Evolutionary conservation across 768 basidiomycete genomes (phyloP), one percentile per base, ranked within the genome.

Genomic region (Exsudoporus frostii): DNA sequence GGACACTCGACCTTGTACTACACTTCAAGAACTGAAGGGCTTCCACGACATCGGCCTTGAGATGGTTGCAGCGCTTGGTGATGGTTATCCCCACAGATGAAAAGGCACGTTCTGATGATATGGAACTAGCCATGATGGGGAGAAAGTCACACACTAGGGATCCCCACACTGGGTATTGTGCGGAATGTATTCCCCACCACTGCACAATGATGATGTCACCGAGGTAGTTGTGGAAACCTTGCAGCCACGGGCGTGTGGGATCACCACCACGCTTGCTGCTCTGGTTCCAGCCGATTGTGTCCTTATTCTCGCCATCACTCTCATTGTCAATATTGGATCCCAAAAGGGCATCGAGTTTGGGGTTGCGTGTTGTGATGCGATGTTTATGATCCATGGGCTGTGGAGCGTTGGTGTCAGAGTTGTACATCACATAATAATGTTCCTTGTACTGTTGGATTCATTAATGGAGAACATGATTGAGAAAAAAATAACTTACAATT

Each of bases 211-310:
- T n/a, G n/a, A n/a, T n/a, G n/a, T n/a, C n/a, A n/a, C n/a, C n/a
- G 51, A 56, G 51, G 32, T 56, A 56, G 25, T 53, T 19, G 19
- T 56, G 51, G 30, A 56, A 56, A 8, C 47, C 48, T 17, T 54
- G 47, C 0, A 48, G 51, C 51, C 55, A 56, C 1, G 38, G 55
- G 8, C 7, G 0, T 29, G 36, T 24, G 19, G 45, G 46, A 44
- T 56, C 41, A 4, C 25, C 27, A 36, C 32, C 13, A 43, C 10
- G 32, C 32, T 46, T 45, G 19, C 15, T 24, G 37, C 30, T 15
- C 32, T 3, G 0, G 17, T 36, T 36, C 7, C 34, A n/a, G 17
- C 40, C 15, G 2, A 25, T 39, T 4, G 4, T 6, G 9, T 10
- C 30, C 15, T 54, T n/a, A 5, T 37, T 4, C 24, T 51, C 27